Percentiles rank a stretch among this genome's conserved stretches.
phyloP scores from a whole-genome alignment of 1,284 basidiomycete genomes.

The Naganishia albida region DNA sequence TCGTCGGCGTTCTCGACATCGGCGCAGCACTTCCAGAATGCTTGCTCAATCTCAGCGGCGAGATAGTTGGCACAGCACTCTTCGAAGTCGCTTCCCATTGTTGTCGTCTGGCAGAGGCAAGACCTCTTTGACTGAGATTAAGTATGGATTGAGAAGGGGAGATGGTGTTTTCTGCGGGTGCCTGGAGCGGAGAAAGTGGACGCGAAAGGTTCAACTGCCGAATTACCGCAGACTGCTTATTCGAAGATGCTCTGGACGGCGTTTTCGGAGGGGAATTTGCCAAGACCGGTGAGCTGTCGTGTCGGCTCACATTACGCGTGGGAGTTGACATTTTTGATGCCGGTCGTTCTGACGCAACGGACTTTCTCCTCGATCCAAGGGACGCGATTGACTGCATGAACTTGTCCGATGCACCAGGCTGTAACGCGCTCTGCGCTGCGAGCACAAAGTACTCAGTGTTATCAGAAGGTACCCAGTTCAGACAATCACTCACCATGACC shows the following conservation, averaged over 20 bases:
- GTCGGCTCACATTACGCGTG: background rate
- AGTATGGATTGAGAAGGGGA: slow-evolving; percentile 24
- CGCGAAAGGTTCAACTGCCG: background rate
- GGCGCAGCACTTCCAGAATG: background rate
- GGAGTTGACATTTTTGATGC: background rate
- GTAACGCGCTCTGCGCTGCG: background rate
- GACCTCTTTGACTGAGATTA: slow-evolving; percentile 18
- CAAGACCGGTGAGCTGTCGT: background rate
- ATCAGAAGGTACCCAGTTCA: too few relatives aligned
- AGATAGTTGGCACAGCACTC: background rate
- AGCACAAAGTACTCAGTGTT: background rate
- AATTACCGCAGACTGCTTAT: background rate
- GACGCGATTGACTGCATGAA: background rate
- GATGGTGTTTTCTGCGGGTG: slow-evolving; percentile 3
- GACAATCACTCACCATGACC: background rate
- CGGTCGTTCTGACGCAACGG: background rate
- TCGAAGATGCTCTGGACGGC: background rate
- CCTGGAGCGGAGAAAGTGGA: slow-evolving; percentile 6
- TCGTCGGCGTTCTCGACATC: background rate
- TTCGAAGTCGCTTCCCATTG: slow-evolving; percentile 7
- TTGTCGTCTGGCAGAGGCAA: slow-evolving; percentile 13
- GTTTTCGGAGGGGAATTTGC: background rate
- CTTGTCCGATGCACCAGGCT: background rate
- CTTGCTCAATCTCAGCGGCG: slow-evolving; percentile 1
- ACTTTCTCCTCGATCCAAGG: background rate